These are phyloP conservation scores for Populus deltoides DNA, from an alignment of 345 rosid species.

Conservation along the genomic window DNA sequence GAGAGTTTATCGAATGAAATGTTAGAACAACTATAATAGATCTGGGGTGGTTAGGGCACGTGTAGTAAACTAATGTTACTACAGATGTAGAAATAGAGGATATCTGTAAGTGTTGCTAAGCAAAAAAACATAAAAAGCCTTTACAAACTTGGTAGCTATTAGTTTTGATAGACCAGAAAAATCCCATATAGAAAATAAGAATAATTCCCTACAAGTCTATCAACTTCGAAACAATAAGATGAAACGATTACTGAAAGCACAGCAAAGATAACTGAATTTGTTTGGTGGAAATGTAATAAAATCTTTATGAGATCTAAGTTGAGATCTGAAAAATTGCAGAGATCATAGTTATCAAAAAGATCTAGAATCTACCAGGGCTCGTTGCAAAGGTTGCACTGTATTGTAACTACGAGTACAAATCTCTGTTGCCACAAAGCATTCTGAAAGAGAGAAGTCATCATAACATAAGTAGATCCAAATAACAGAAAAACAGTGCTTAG, in stretches of 20 bases:
- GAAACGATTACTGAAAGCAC: not conserved
- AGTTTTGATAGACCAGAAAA: not conserved
- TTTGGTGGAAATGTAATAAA: not conserved
- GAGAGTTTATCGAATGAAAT: not conserved
- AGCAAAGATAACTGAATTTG: not conserved
- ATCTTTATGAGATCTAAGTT: not conserved
- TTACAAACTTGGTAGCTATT: not conserved
- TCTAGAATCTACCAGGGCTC: slow-evolving; percentile 79
- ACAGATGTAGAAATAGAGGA: not conserved
- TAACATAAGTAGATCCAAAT: slow-evolving; percentile 6
- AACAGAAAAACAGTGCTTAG: not conserved
- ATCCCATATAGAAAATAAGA: not conserved
- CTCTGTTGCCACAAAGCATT: slow-evolving; percentile 96
- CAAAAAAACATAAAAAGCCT: not conserved
- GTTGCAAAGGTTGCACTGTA: slow-evolving; percentile 98
- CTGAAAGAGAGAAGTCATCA: slow-evolving; percentile 38
- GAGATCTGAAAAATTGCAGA: not conserved
- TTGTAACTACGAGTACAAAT: slow-evolving; percentile 95
- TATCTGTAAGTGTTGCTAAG: not conserved
- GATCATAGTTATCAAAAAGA: slow-evolving; percentile 7
- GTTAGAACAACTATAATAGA: not conserved
- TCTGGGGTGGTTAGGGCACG: not conserved
- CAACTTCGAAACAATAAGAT: not conserved
- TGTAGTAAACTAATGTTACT: not conserved
- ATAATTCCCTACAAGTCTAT: not conserved